phyloP scores from a whole-genome alignment of 352 stramenopile genomes.

The Globisporangium takayamanum region DNA sequence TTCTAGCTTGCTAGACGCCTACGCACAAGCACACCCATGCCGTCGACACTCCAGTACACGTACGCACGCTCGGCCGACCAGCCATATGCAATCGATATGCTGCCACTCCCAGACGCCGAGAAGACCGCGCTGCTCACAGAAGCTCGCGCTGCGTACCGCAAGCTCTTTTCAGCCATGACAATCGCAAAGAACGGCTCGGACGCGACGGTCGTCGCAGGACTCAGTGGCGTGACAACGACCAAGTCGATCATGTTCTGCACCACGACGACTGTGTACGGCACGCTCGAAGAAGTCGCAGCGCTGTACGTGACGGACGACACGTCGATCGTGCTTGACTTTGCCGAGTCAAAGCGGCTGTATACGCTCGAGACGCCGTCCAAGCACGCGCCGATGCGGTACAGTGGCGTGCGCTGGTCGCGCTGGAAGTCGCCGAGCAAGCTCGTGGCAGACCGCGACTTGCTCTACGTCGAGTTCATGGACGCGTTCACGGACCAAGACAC shows the following conservation, averaged over 20 bases:
- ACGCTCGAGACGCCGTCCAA: constrained; percentile 37
- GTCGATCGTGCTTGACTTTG: constrained; percentile 43
- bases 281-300: constrained; percentile 53
- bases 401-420: constrained; percentile 47
- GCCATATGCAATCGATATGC: constrained; percentile 42
- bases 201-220: constrained; percentile 23
- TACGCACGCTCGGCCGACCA: constrained; percentile 43
- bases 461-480: constrained; percentile 64
- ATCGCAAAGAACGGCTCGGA: constrained; percentile 23
- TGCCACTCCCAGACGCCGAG: constrained; percentile 27
- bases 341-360: constrained; percentile 43
- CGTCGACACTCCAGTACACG: constrained; percentile 22
- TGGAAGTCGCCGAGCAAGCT: constrained; percentile 49
- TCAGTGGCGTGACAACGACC: constrained; percentile 17
- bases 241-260: constrained; percentile 63
- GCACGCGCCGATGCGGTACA: constrained; percentile 35
- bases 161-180: constrained; percentile 36
- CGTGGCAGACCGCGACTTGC: constrained; percentile 44
- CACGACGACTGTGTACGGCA: constrained; percentile 39
- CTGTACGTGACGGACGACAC: constrained; percentile 43
- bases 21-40: not conserved
- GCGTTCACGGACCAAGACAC: constrained; percentile 53
- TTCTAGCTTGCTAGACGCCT: not conserved
- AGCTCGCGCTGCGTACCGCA: constrained; percentile 22
- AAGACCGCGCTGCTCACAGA: constrained; percentile 23